These are phyloP conservation scores for Verticillium nonalfalfae DNA, from an alignment of 2,329 filamentous ascomycete species.

Conservation along the genomic window DNA sequence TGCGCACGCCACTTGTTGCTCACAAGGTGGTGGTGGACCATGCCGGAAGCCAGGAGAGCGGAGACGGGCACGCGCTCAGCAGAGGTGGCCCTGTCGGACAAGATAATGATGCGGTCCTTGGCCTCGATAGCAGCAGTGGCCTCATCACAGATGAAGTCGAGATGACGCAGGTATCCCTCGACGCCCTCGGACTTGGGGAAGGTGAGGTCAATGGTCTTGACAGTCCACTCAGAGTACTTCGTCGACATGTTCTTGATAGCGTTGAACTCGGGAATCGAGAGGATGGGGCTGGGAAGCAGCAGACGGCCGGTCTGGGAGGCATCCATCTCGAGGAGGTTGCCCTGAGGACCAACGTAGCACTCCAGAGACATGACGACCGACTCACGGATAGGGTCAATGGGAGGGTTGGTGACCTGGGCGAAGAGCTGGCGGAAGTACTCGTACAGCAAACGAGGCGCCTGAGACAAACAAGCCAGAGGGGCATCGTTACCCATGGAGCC, in stretches of 20 bases:
- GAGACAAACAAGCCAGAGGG: slow-evolving; percentile 84
- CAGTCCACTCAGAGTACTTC: slow-evolving; percentile 73
- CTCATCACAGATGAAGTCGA: slow-evolving; percentile 83
- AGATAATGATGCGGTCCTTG: slow-evolving; percentile 76
- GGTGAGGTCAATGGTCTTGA: slow-evolving; percentile 86
- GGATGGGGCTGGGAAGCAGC: slow-evolving; percentile 78
- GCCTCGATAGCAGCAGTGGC: slow-evolving; percentile 78
- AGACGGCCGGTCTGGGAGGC: slow-evolving; percentile 80
- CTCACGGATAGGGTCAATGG: slow-evolving; percentile 94
- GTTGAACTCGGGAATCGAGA: slow-evolving; percentile 88
- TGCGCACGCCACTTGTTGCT: slow-evolving; percentile 93
- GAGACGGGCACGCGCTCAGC: slow-evolving; percentile 81
- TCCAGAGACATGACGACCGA: slow-evolving; percentile 97
- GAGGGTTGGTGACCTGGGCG: slow-evolving; percentile 95
- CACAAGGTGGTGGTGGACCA: slow-evolving; percentile 93
- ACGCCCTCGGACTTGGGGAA: slow-evolving; percentile 83
- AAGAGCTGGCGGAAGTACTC: slow-evolving; percentile 98
- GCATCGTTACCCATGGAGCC: slow-evolving; percentile 98
- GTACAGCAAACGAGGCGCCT: slow-evolving; percentile 80
- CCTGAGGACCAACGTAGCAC: slow-evolving; percentile 93
- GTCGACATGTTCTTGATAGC: slow-evolving; percentile 71
- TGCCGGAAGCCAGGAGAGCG: slow-evolving; percentile 78
- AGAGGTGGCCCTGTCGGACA: slow-evolving; percentile 83
- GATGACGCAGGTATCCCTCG: slow-evolving; percentile 76
- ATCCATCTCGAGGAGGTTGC: slow-evolving; percentile 92